Evolutionary conservation across 2,329 filamentous ascomycete species (phyloP).

Genomic region (Colletotrichum eremochloae): DNA sequence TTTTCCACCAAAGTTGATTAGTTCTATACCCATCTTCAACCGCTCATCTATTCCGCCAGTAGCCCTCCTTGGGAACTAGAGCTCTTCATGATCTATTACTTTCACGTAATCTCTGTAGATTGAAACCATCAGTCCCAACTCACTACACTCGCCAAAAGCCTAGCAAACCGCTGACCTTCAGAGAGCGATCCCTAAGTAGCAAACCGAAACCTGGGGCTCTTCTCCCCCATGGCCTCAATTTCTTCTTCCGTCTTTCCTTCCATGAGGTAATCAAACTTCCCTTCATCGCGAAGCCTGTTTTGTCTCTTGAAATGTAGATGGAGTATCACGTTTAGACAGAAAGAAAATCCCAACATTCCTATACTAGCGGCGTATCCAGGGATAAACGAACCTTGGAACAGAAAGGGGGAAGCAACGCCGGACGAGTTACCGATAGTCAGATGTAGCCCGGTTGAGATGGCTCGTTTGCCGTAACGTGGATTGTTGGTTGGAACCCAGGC

Average conservation of each 20-base stretch:
- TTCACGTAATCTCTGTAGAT: too few relatives aligned
- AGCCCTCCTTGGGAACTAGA: too few relatives aligned
- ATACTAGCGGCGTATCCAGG: slow-evolving; percentile 66
- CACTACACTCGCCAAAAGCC: too few relatives aligned
- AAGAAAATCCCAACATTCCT: slow-evolving; percentile 57
- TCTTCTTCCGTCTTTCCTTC: slow-evolving; percentile 58
- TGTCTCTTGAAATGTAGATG: slow-evolving; percentile 49
- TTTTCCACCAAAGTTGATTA: too few relatives aligned
- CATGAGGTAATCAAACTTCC: slow-evolving; percentile 55
- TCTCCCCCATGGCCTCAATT: slow-evolving; percentile 58
- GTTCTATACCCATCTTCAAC: too few relatives aligned
- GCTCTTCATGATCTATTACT: too few relatives aligned
- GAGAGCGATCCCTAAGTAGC: slow-evolving; percentile 17
- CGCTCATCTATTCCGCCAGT: too few relatives aligned
- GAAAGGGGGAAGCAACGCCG: slow-evolving; percentile 73
- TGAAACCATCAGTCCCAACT: too few relatives aligned
- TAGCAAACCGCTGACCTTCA: too few relatives aligned
- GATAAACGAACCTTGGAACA: slow-evolving; percentile 60
- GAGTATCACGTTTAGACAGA: slow-evolving; percentile 47
- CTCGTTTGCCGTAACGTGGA: slow-evolving; percentile 40
- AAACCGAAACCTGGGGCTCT: slow-evolving; percentile 52
- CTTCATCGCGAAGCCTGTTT: slow-evolving; percentile 54
- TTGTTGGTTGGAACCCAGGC: slow-evolving; percentile 42
- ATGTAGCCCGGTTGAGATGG: slow-evolving; percentile 37
- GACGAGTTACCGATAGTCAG: slow-evolving; percentile 50